phyloP scores from a whole-genome alignment of 2,329 filamentous ascomycete genomes.

The Cryphonectria nitschkei region DNA sequence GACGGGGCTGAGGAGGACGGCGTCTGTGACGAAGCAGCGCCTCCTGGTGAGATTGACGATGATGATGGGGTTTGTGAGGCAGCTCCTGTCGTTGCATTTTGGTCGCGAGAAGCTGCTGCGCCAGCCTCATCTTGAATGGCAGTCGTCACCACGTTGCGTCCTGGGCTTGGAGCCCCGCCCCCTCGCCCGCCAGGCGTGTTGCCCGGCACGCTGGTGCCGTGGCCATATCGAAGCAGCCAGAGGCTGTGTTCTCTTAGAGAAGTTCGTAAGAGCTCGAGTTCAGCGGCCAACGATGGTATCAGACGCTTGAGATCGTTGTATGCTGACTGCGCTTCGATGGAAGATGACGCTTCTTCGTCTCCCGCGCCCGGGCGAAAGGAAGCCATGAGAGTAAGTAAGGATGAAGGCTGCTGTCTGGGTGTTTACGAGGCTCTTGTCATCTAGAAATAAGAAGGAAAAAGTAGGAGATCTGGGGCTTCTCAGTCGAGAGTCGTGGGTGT shows the following conservation, averaged over 20 bases:
- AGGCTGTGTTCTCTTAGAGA: constrained; percentile 38
- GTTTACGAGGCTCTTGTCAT: background rate
- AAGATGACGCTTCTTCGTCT: constrained; percentile 20
- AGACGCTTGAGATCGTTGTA: constrained; percentile 36
- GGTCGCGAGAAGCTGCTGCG: constrained; percentile 14
- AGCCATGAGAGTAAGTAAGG: background rate
- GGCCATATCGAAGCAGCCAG: constrained; percentile 37
- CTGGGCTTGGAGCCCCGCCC: background rate
- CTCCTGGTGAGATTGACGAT: too few relatives aligned
- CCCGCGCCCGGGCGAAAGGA: constrained; percentile 2
- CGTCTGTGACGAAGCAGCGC: background rate
- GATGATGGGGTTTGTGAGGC: background rate
- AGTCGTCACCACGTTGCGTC: constrained; percentile 13
- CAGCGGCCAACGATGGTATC: constrained; percentile 35
- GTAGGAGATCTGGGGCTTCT: background rate
- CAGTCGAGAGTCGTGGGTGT: background rate
- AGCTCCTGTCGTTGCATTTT: background rate
- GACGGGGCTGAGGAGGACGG: constrained; percentile 7
- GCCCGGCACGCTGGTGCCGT: constrained; percentile 24
- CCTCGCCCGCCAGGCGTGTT: background rate
- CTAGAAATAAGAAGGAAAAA: background rate
- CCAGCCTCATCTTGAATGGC: constrained; percentile 3
- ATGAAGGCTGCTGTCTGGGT: background rate
- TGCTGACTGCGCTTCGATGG: constrained; percentile 30
- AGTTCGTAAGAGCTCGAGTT: constrained; percentile 37